phyloP scores from a whole-genome alignment of 441 rosid genomes.

The Syzygium malaccense region DNA sequence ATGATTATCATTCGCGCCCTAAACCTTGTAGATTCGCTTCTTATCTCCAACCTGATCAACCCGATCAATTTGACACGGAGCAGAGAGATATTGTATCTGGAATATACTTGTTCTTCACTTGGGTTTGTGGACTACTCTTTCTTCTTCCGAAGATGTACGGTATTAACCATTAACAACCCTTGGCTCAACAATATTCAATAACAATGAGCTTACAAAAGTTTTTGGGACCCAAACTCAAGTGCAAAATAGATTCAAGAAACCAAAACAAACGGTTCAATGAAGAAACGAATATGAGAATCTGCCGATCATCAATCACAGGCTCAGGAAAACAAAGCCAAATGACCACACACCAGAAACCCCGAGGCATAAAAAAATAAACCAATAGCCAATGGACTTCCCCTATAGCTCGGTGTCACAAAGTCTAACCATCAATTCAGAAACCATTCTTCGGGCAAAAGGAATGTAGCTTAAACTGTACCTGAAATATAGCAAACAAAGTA shows the following conservation, averaged over 20 bases:
- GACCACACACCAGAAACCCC: not conserved
- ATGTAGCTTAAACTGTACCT: constrained; percentile 94
- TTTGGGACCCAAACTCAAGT: not conserved
- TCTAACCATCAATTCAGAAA: constrained; percentile 71
- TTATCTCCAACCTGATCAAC: not conserved
- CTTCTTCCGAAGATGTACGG: not conserved
- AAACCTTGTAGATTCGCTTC: not conserved
- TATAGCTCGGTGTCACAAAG: constrained; percentile 79
- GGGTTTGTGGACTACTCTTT: not conserved
- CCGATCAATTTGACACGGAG: not conserved
- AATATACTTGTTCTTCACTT: not conserved
- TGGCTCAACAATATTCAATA: not conserved
- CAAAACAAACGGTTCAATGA: not conserved
- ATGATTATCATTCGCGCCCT: no score
- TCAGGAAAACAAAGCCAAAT: not conserved
- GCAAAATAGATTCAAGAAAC: not conserved
- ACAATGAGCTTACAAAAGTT: not conserved
- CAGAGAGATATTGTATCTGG: not conserved
- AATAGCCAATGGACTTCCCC: not conserved
- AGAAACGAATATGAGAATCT: not conserved
- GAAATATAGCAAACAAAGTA: constrained; percentile 22
- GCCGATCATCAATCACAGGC: not conserved
- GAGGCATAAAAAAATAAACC: not conserved
- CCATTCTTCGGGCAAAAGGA: constrained; percentile 80
- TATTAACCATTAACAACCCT: not conserved